Base-by-base conservation (phyloP, 768 basidiomycete genomes). In the Agaricus subrufescens region DNA sequence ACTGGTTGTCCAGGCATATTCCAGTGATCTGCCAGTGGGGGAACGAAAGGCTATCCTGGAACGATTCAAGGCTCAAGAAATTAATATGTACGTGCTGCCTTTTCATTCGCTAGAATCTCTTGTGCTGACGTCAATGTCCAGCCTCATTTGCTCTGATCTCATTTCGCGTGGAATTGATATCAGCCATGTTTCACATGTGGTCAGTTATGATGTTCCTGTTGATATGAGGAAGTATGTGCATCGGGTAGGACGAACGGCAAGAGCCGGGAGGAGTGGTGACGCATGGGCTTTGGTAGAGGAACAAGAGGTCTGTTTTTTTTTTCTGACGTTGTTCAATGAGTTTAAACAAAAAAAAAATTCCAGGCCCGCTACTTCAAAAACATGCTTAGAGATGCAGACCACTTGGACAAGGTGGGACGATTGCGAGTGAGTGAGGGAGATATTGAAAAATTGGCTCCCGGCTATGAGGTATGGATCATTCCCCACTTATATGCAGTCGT, bases 201-300 rank as follows among this genome's bases (percentile, higher is more conserved):
- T 99, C 46, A 94, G 88, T 65, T 98, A 99, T 68, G 97, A 99
- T 67, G 86, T 84, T 2, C 95, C 97, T 8, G 81, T 97, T n/a
- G 97, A 98, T 68, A 94, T 98, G 83, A 82, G 93, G 50, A 98
- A 98, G 69, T 99, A 99, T 65, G 91, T 99, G 10, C 97, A 99
- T 69, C 87, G 97, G 52, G 96, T 95, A 8, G 97, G 97, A 23
- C 81, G 97, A 44, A 98, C 97, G 4, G 97, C 97, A 2, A 82
- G 97, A 50, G 97, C 97, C 3, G 97, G 97, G 7, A 78, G 89
- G 46, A 71, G 73, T 23, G 97, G 97, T 5, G 83, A 89, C 60
- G 94, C 95, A 2, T 99, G 96, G 96, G 90, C 89, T 1, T 71
- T 98, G 63, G 91, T 98, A 6, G 97, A 98, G 74, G 89, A 94